phyloP scores from a whole-genome alignment of 2,329 filamentous ascomycete species.

The Colletotrichum sp. region DNA sequence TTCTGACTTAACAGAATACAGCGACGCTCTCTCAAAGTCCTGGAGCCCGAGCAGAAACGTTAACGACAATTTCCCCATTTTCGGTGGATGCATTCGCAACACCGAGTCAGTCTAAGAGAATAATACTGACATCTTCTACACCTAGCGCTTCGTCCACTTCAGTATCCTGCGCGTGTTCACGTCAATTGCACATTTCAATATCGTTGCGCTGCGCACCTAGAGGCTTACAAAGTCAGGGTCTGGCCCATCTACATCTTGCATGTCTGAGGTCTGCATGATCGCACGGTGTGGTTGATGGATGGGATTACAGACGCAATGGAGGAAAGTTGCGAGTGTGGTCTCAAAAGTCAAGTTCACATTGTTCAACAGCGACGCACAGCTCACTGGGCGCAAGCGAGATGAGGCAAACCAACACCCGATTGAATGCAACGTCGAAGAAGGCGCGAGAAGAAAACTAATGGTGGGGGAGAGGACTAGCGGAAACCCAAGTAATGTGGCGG shows the following conservation, averaged over 20 bases:
- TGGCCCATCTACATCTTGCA: background rate
- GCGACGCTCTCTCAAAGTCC: background rate
- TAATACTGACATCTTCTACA: background rate
- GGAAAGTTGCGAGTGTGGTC: background rate
- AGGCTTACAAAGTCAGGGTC: background rate
- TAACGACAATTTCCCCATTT: background rate
- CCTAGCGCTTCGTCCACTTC: background rate
- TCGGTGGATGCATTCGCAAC: background rate
- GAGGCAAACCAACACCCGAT: background rate
- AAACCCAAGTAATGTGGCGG: background rate
- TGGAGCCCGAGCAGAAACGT: fast-evolving
- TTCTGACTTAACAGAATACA: background rate
- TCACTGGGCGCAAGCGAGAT: background rate
- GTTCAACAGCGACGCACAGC: background rate
- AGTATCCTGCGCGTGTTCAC: background rate
- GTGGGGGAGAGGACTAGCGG: background rate
- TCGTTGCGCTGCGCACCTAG: background rate
- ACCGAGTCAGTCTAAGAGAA: background rate
- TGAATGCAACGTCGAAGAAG: background rate
- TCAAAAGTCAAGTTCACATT: background rate
- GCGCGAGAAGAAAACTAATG: background rate
- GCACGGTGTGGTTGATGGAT: background rate
- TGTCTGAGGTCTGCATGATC: background rate
- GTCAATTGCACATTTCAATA: background rate
- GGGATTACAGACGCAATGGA: no score